Evolutionary conservation across 164 flowering plant species (phyloP).

Genomic region (Berberis thunbergii): DNA sequence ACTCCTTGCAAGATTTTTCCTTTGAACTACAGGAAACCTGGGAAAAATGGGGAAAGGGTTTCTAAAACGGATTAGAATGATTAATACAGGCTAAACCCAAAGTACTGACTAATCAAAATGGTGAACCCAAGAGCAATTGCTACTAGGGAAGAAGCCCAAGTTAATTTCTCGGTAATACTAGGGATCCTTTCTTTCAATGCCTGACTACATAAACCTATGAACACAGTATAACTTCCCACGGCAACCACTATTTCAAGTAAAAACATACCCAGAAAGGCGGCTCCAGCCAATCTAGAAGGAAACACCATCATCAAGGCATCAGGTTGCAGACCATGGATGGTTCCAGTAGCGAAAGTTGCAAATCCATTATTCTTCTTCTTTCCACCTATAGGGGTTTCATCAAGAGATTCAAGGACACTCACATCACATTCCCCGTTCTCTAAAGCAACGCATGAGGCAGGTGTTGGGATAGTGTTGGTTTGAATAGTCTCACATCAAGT

Average conservation of each 20-base stretch:
- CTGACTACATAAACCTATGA: conserved; percentile 85
- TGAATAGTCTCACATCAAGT: too few relatives aligned
- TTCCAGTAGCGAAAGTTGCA: conserved; percentile 97
- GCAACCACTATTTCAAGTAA: conserved; percentile 82
- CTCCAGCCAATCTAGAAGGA: conserved; percentile 89
- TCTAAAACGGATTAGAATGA: too few relatives aligned
- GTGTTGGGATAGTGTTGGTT: not conserved
- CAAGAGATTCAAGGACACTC: conserved; percentile 35
- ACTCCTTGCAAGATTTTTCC: too few relatives aligned
- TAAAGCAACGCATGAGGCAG: conserved; percentile 58
- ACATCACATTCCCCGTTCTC: conserved; percentile 80
- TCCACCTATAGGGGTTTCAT: conserved; percentile 23
- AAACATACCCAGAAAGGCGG: conserved; percentile 88
- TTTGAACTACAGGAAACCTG: too few relatives aligned
- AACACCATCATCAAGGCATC: conserved; percentile 94
- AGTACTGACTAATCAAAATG: conserved; percentile 71
- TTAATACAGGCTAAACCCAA: conserved; percentile 77
- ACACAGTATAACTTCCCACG: conserved; percentile 92
- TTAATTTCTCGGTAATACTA: conserved; percentile 87
- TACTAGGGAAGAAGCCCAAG: conserved; percentile 91
- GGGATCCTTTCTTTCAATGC: conserved; percentile 88
- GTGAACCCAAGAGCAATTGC: conserved; percentile 87
- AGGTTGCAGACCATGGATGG: conserved; percentile 92
- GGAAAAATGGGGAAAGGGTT: too few relatives aligned
- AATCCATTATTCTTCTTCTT: conserved; percentile 87